Conservation (phyloP, 352 stramenopile species). For the Phytopythium ostracodes region DNA sequence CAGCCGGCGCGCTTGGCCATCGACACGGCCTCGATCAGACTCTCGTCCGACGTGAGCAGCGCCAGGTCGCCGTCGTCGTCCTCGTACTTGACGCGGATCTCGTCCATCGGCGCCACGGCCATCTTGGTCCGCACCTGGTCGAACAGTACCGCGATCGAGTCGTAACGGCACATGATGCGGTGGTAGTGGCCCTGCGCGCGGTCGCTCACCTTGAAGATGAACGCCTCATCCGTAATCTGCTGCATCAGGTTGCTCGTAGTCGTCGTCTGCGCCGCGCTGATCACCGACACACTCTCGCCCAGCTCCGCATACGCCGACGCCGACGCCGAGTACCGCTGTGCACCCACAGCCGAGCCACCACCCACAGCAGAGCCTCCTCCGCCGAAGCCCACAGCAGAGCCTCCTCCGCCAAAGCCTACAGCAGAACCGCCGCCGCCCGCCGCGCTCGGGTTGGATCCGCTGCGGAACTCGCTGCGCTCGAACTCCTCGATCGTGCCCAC, state of each 20-base stretch:
- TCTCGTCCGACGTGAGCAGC: conserved; percentile 82
- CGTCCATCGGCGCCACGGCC: conserved; percentile 45
- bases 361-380: conserved; percentile 5
- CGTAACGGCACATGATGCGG: conserved; percentile 77
- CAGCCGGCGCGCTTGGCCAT: conserved; percentile 84
- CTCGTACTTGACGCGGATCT: conserved; percentile 82
- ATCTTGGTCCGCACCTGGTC: conserved; percentile 85
- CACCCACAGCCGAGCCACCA: conserved; percentile 6
- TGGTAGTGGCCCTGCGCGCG: conserved; percentile 77
- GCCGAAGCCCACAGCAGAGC: conserved; percentile 27
- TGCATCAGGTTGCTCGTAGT: conserved; percentile 73
- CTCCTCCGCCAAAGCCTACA: conserved; percentile 26
- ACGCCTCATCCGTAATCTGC: conserved; percentile 63
- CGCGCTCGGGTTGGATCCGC: conserved; percentile 24
- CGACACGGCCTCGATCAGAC: conserved; percentile 77
- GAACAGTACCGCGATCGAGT: conserved; percentile 61
- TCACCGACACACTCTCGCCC: conserved; percentile 83
- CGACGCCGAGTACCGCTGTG: conserved; percentile 39
- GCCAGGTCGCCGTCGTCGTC: conserved; percentile 86
- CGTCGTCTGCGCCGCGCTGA: conserved; percentile 73
- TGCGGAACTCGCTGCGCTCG: conserved; percentile 70
- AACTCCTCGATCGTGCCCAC: conserved; percentile 90
- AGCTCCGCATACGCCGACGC: conserved; percentile 76
- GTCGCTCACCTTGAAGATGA: conserved; percentile 89
- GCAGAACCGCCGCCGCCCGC: conserved; percentile 26